A percentile compares a stretch with the other conserved stretches of the same genome.
Evolutionary conservation across 139 green algal species (phyloP).

Genomic region (Closterium sp.): DNA sequence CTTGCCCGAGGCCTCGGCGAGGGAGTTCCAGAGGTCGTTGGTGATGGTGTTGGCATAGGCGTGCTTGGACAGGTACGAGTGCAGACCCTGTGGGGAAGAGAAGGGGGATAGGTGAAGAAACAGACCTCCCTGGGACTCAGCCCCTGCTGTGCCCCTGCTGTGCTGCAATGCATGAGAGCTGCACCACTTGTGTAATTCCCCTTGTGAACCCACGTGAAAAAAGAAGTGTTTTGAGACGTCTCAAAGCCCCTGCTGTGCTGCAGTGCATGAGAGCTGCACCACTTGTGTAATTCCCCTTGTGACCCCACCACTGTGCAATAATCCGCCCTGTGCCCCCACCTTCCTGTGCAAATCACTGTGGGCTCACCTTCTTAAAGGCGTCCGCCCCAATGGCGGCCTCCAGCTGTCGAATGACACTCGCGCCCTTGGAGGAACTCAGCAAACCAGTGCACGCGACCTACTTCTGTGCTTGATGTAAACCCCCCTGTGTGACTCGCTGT

Average conservation of each 20-base stretch:
- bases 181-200: not conserved
- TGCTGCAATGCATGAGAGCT: too few relatives aligned
- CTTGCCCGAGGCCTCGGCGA: constrained; percentile 50
- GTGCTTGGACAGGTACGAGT: constrained; percentile 50
- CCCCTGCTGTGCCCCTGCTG: too few relatives aligned
- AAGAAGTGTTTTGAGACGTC: too few relatives aligned
- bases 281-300: not conserved
- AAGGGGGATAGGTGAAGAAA: too few relatives aligned
- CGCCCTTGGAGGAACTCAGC: constrained; percentile 76
- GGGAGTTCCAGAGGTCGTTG: constrained; percentile 49
- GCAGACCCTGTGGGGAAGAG: constrained; percentile 24
- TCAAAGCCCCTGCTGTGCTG: too few relatives aligned
- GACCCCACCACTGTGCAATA: not conserved
- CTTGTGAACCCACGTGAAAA: not conserved
- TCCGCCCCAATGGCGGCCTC: constrained; percentile 66
- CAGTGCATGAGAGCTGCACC: too few relatives aligned
- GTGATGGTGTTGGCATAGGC: constrained; percentile 52
- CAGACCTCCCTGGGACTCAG: too few relatives aligned
- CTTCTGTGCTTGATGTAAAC: too few relatives aligned
- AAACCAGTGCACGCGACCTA: not conserved
- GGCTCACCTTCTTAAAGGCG: constrained; percentile 58
- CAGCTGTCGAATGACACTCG: constrained; percentile 84
- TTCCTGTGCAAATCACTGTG: not conserved
- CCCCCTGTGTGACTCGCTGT: too few relatives aligned
- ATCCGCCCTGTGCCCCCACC: too few relatives aligned